Conservation (phyloP, 805 yeast species). For the Blastobotrys peoriensis region DNA sequence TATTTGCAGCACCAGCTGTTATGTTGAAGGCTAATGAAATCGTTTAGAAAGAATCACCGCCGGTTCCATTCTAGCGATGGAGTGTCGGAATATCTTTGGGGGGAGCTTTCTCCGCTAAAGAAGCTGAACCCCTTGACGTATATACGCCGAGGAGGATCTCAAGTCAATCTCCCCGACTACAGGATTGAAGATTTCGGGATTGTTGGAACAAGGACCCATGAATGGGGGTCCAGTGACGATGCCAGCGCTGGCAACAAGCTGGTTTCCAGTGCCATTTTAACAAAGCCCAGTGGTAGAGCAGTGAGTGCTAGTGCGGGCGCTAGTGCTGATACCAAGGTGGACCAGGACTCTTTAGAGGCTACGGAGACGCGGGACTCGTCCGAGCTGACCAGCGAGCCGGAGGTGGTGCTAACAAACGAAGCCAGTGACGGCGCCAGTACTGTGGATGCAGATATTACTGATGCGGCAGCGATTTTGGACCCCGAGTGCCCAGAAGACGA, state of each 20-base stretch:
- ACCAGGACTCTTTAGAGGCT: not conserved
- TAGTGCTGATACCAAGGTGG: not conserved
- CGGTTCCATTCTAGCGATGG: slow-evolving; percentile 15
- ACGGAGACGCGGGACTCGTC: not conserved
- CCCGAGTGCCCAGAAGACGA: slow-evolving; percentile 4
- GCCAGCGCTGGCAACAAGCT: not conserved
- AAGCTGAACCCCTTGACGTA: slow-evolving; percentile 19
- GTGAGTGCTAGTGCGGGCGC: not conserved
- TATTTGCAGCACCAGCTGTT: no score
- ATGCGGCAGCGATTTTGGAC: not conserved
- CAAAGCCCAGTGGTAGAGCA: not conserved
- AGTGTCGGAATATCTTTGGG: not conserved
- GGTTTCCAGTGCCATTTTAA: not conserved
- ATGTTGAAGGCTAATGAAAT: no score
- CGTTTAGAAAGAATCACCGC: slow-evolving; percentile 14
- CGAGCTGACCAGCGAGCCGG: no score
- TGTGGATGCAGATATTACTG: slow-evolving; percentile 11
- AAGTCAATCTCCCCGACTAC: slow-evolving; percentile 13
- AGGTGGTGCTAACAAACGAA: not conserved
- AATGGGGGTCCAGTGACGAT: slow-evolving; percentile 36
- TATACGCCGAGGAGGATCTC: slow-evolving; percentile 8
- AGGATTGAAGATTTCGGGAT: slow-evolving; percentile 2
- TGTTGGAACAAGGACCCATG: slow-evolving; percentile 43
- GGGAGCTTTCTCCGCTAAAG: slow-evolving; percentile 11
- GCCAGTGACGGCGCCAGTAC: slow-evolving; percentile 5